phyloP scores from a whole-genome alignment of 2,329 filamentous ascomycete genomes.

The Trichoderma sp. region DNA sequence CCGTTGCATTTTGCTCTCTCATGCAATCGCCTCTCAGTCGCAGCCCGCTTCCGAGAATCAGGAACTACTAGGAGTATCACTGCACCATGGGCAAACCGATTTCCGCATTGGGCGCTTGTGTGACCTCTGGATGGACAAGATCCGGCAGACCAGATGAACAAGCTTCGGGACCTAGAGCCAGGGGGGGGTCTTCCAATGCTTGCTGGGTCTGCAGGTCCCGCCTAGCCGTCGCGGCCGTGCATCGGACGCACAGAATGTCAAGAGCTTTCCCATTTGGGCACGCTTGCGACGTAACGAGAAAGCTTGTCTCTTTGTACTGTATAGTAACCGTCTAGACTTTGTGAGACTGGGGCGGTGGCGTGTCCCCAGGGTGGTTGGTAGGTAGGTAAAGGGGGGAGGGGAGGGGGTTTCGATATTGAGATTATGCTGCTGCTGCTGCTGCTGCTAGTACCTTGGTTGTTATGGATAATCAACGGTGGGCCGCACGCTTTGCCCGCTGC shows the following conservation, averaged over 20 bases:
- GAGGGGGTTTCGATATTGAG: slow-evolving; percentile 2
- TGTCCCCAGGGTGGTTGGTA: slow-evolving; percentile 6
- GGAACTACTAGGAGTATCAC: slow-evolving; percentile 3
- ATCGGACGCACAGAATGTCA: slow-evolving; percentile 41
- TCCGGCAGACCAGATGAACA: slow-evolving; percentile 25
- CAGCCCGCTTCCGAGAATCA: slow-evolving; percentile 13
- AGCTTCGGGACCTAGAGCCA: slow-evolving; percentile 23
- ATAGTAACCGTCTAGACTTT: slow-evolving; percentile 4
- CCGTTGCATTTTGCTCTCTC: neutral
- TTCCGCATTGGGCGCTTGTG: slow-evolving; percentile 37
- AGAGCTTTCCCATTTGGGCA: slow-evolving; percentile 40
- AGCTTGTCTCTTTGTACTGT: slow-evolving; percentile 9
- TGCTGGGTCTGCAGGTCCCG: slow-evolving; percentile 31
- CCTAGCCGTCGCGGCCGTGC: slow-evolving; percentile 26
- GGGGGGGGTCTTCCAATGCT: slow-evolving; percentile 17
- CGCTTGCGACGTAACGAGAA: slow-evolving; percentile 23
- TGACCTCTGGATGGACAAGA: slow-evolving; percentile 33
- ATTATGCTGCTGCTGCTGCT: slow-evolving; percentile 6
- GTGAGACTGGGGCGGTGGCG: slow-evolving; percentile 20
- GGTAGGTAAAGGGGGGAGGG: neutral
- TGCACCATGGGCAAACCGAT: slow-evolving; percentile 33
- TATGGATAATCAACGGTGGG: slow-evolving; percentile 17
- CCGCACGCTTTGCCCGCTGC: slow-evolving; percentile 21
- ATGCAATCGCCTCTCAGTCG: neutral
- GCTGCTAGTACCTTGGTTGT: no score